Conservation (phyloP, 192 early-diverging fungal species). For the Coemansia sp. region DNA sequence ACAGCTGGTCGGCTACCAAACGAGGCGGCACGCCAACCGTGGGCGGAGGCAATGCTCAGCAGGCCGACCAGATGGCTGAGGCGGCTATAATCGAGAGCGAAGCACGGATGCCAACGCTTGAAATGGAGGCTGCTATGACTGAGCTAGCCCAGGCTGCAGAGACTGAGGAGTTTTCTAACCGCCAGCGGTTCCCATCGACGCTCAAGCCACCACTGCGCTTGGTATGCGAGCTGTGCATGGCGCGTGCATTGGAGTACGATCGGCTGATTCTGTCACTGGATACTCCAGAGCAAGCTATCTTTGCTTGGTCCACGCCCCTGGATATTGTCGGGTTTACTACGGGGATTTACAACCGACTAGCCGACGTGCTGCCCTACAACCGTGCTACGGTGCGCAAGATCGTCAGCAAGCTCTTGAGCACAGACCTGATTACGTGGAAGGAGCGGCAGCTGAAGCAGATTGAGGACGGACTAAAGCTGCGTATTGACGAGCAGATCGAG, state of each 20-base stretch:
- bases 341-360: constrained; percentile 40
- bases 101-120: constrained; percentile 40
- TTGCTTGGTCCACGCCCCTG: constrained; percentile 52
- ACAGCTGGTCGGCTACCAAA: not conserved
- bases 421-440: constrained; percentile 56
- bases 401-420: constrained; percentile 50
- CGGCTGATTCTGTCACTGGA: constrained; percentile 32
- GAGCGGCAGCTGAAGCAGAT: constrained; percentile 56
- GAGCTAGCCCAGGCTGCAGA: constrained; percentile 28
- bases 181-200: constrained; percentile 55
- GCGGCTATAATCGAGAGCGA: constrained; percentile 25
- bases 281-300: constrained; percentile 50
- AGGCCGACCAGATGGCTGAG: constrained; percentile 16
- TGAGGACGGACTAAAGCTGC: constrained; percentile 53
- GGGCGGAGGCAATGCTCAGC: constrained; percentile 1
- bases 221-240: constrained; percentile 59
- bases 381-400: constrained; percentile 55
- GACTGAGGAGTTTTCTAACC: constrained; percentile 46
- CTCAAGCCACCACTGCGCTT: constrained; percentile 53
- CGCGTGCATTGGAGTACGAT: constrained; percentile 52
- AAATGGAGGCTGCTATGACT: constrained; percentile 32
- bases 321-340: constrained; percentile 54
- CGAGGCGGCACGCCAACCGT: constrained; percentile 30
- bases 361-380: constrained; percentile 53
- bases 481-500: constrained; percentile 55